Evolutionary conservation across 495 filamentous ascomycete species (phyloP), one percentile per base, ranked within the genome.

Genomic region (Haplographium delicatum): DNA sequence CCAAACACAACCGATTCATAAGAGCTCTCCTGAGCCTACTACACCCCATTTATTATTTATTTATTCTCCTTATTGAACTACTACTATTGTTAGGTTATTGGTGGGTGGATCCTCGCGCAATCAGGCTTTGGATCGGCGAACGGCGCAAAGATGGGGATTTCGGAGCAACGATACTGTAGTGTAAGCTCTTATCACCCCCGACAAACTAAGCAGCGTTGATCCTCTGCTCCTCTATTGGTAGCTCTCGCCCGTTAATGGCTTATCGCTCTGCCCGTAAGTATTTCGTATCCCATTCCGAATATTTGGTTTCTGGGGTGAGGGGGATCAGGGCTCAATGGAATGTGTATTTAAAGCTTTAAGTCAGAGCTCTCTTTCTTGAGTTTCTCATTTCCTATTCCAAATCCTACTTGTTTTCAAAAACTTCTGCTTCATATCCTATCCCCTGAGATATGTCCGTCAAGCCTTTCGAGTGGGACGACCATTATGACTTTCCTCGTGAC

Each of bases 401-500:
- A 44, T 40, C 28, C 23, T n/a, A 27, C 4, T 31, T 16, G 11
- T 25, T 31, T 30, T 33, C 42, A 10, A 47, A 41, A 47, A 60
- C 53, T 51, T 48, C 52, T 53, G 53, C 52, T n/a, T 44, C 57
- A 5, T 59, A 59, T 37, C 27, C 19, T 35, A 50, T 59, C 28
- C 56, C 56, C 18, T 24, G 46, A 39, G 44, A 59, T 40, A 16
- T 30, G 3, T 33, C 51, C 10, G 24, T 60, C 28, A 52, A 55
- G 30, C 25, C 44, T 11, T 60, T 56, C 33, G 47, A 53, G 13
- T 60, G 48, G 60, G 50, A 51, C 50, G 57, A 59, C 10, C 34
- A 60, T 4, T 56, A 54, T 41, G 47, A 62, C 33, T 57, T 57
- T 41, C 54, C 54, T 30, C 30, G 58, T 46, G 58, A 61, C 27